Percentiles rank a stretch among this genome's conserved stretches.
These are phyloP conservation scores for Trypanosoma melophagium DNA, from an alignment of 208 protist genomes.

Conservation along the genomic window DNA sequence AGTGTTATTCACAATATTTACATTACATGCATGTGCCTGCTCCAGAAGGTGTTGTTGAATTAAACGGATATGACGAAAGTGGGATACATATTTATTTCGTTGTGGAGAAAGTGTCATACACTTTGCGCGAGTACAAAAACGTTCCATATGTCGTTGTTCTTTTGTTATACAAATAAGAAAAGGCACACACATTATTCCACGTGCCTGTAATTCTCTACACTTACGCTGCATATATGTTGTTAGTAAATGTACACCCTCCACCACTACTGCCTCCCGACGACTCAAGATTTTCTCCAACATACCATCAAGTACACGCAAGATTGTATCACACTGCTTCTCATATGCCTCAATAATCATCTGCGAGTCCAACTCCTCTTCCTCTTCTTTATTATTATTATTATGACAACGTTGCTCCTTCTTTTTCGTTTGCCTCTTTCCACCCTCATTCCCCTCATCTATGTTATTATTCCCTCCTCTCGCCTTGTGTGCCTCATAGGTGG, in stretches of 20 bases:
- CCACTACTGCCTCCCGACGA: slow-evolving; percentile 40
- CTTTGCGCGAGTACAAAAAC: slow-evolving; percentile 87
- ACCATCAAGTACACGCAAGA: slow-evolving; percentile 30
- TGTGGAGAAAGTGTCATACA: slow-evolving; percentile 86
- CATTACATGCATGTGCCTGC: slow-evolving; percentile 36
- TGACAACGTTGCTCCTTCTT: background rate
- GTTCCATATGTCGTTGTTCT: slow-evolving; percentile 77
- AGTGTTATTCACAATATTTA: slow-evolving; percentile 87
- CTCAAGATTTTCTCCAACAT: slow-evolving; percentile 35
- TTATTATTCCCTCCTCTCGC: background rate
- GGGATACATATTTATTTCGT: slow-evolving; percentile 87
- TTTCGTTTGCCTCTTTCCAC: no score
- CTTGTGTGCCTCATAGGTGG: slow-evolving; percentile 64
- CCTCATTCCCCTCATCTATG: background rate
- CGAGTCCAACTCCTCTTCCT: slow-evolving; percentile 7
- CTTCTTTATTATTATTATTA: background rate
- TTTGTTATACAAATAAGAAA: slow-evolving; percentile 85
- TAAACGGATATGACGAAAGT: slow-evolving; percentile 83
- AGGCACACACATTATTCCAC: slow-evolving; percentile 39
- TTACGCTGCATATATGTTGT: slow-evolving; percentile 40
- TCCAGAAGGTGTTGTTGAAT: slow-evolving; percentile 81
- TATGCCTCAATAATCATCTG: slow-evolving; percentile 32
- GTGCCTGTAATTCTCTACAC: slow-evolving; percentile 31
- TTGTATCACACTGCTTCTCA: slow-evolving; percentile 29
- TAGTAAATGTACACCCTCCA: slow-evolving; percentile 69